Conservation (phyloP, 2,329 filamentous ascomycete species). For the Nothomitra cinnamomea region DNA sequence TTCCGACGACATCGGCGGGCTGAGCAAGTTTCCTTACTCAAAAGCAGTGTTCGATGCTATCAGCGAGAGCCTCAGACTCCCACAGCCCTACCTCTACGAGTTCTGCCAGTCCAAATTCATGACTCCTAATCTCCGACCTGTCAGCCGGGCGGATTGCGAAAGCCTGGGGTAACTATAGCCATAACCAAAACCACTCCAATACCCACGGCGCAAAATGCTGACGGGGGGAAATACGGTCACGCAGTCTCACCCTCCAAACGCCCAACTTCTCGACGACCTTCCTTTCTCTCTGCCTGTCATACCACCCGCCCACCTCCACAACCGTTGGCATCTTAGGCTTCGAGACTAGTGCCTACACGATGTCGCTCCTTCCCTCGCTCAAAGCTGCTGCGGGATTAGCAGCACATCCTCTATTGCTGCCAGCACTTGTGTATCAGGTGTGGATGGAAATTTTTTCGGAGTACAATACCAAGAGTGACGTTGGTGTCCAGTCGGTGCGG, state of each 20-base stretch:
- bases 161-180: neutral
- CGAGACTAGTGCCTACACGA: neutral
- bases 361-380: neutral
- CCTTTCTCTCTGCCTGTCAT: neutral
- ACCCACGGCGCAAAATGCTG: no score
- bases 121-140: neutral
- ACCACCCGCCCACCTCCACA: neutral
- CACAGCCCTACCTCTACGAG: neutral
- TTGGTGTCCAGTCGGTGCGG: neutral
- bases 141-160: neutral
- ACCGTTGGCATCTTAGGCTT: neutral
- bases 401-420: neutral
- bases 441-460: neutral
- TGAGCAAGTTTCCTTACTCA: neutral
- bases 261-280: no score
- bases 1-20: neutral
- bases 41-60: neutral
- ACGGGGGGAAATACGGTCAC: no score
- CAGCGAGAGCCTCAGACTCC: neutral
- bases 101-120: neutral
- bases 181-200: no score
- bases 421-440: neutral
- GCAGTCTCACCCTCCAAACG: no score
- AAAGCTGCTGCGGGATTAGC: neutral
- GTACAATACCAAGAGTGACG: neutral